Evolutionary conservation across 1,284 basidiomycete species (phyloP), one percentile per base, ranked within the genome.

Genomic region (Cryptococcus maquisensis): DNA sequence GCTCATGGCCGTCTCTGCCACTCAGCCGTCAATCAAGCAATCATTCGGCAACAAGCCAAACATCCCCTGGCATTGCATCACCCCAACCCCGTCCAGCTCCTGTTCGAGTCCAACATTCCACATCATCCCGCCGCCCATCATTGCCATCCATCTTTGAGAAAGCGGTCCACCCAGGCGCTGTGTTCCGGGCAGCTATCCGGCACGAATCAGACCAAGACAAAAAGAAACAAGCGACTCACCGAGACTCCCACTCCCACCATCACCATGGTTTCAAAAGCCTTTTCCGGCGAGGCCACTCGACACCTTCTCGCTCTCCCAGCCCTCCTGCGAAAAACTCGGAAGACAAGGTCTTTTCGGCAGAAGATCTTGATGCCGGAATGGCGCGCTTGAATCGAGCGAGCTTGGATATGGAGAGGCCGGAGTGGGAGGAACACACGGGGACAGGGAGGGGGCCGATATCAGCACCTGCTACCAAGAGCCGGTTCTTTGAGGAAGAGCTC

Each of bases 111-210:
- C 28, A 38, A n/a, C 47, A 36, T 13, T 56, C 54, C 9, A 15
- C 35, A 20, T 63, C 68, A 0, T 71, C 72, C 2, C 65, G 71
- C 13, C 66, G 76, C 13, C 76, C 75, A 1, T 73, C 73, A 16
- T 59, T 76, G 0, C 76, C 76, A 0, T 73, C 74, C 23, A 77
- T 77, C 50, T 51, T 76, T 10, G 76, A 77, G 49, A 70, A 66
- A 53, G 74, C 74, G 7, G 64, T 66, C 4, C 71, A 75, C 53
- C 70, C 71, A 0, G 68, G 68, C 18, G 61, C 59, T 6, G 60
- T 67, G 3, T 68, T 74, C 52, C 63, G 72, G 18, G 61, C 65
- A 8, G 68, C 64, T 4, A 57, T 73, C 37, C 62, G 61, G 10
- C 28, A 32, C 28, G 28, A 32, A 32, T 32, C 28, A 26, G 49